Evolutionary conservation across 371 early-diverging fungal species (phyloP), one percentile per base, ranked within the genome.

Genomic region (Rhizomucor miehei): DNA sequence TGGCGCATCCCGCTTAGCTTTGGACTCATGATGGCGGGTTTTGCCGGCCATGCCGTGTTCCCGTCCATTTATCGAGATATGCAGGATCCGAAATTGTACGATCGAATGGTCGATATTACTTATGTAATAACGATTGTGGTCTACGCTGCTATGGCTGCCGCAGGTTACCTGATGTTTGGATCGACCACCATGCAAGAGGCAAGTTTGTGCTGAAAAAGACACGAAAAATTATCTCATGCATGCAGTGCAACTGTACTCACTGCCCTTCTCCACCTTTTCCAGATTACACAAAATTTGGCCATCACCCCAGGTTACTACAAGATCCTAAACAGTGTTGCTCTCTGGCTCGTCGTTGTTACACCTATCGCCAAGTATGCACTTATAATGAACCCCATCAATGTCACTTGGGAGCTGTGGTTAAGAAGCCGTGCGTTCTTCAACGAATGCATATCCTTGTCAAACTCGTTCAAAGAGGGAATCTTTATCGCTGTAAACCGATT

Each of bases 81-180:
- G 85, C 58, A 69, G 41, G 56, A 75, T 9, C 81, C 81, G 2
- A 57, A 63, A 29, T 11, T 72, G 37, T 91, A 79, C 59, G 68
- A 71, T 29, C 47, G 24, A 1, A 66, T 76, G 73, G 73, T 76
- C 3, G 56, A 76, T 49, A 48, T 64, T 0, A 70, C 77, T 6
- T 76, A 76, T 45, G 48, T 58, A 1, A 44, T 73, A 12, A 73
- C 73, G 6, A 49, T 57, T 20, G 40, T 48, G 12, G 57, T 66
- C 8, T 76, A 76, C 44, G 23, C 52, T 13, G 34, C 59, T 3
- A 70, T 76, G 68, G 69, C 69, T 17, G 52, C 57, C 13, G 53
- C 71, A 25, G 90, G 91, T 8, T 91, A 89, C 56, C 24, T 79
- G 13, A 91, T 91, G 91, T 91, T 89, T 81, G 91, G 91, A 1